These are phyloP conservation scores for Dothistroma pini DNA, from an alignment of 2,329 filamentous ascomycete genomes.

Conservation along the genomic window DNA sequence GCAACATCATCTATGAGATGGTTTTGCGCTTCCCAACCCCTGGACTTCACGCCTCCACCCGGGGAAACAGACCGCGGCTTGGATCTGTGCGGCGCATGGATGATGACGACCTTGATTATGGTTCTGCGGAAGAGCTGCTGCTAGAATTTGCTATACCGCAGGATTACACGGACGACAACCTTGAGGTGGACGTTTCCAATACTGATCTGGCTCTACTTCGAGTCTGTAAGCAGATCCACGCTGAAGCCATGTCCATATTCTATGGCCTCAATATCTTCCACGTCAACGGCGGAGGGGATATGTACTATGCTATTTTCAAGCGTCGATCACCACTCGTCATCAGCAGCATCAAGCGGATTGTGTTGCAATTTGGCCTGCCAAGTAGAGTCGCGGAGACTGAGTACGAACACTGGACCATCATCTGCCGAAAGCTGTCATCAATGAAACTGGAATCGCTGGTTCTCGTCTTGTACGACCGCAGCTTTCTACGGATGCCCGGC, in stretches of 20 bases:
- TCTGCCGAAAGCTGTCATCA: background rate
- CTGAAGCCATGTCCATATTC: constrained; percentile 6
- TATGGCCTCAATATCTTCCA: constrained; percentile 6
- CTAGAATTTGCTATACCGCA: background rate
- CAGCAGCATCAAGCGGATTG: background rate
- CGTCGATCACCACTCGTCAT: background rate
- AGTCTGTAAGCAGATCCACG: constrained; percentile 6
- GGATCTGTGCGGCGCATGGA: background rate
- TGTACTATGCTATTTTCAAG: background rate
- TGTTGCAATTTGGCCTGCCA: background rate
- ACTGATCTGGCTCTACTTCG: background rate
- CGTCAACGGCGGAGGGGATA: background rate
- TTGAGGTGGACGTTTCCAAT: background rate
- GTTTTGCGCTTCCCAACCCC: background rate
- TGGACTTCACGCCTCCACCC: background rate
- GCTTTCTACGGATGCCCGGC: background rate
- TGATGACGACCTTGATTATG: background rate
- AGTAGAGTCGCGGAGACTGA: too few species aligned
- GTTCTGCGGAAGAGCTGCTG: background rate
- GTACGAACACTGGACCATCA: background rate
- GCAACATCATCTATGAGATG: background rate
- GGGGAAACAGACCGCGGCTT: background rate
- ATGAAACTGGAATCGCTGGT: background rate
- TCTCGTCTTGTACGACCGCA: background rate
- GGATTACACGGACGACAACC: background rate